These are phyloP conservation scores for Leccinum insigne DNA, from an alignment of 1,284 basidiomycete species.

Conservation along the genomic window DNA sequence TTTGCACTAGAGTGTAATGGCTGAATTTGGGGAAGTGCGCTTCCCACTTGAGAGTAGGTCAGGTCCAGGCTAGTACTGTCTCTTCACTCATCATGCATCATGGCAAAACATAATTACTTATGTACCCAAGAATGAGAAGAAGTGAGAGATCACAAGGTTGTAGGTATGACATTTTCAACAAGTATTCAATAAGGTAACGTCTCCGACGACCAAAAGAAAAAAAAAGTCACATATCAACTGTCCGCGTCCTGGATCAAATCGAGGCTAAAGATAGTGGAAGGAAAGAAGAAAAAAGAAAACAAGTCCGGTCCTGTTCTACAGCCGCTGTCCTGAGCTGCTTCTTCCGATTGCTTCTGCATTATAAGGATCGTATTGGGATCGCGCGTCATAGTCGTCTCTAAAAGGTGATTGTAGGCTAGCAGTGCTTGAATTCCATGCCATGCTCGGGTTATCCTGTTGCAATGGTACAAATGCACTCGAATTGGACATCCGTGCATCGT, in stretches of 20 bases:
- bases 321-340: conserved; percentile 24
- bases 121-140: background rate
- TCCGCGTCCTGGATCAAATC: conserved; percentile 7
- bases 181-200: conserved; percentile 5
- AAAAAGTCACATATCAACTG: conserved; percentile 1
- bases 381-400: conserved; percentile 40
- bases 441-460: conserved; percentile 53
- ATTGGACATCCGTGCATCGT: conserved; percentile 42
- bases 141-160: conserved; percentile 9
- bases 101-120: background rate
- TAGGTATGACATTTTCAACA: conserved; percentile 1
- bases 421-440: conserved; percentile 52
- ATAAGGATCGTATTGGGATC: conserved; percentile 32
- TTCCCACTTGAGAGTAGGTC: no score
- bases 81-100: no score
- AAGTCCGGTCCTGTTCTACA: conserved; percentile 21
- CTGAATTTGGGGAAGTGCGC: no score
- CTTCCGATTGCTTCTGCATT: conserved; percentile 25
- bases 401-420: conserved; percentile 43
- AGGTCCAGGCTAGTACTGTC: no score
- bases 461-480: conserved; percentile 61
- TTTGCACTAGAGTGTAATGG: no score
- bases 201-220: conserved; percentile 5
- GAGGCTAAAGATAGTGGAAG: background rate
- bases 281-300: background rate